Evolutionary conservation across 805 yeast genomes (phyloP).

Genomic region (Monosporozyma aquatica): DNA sequence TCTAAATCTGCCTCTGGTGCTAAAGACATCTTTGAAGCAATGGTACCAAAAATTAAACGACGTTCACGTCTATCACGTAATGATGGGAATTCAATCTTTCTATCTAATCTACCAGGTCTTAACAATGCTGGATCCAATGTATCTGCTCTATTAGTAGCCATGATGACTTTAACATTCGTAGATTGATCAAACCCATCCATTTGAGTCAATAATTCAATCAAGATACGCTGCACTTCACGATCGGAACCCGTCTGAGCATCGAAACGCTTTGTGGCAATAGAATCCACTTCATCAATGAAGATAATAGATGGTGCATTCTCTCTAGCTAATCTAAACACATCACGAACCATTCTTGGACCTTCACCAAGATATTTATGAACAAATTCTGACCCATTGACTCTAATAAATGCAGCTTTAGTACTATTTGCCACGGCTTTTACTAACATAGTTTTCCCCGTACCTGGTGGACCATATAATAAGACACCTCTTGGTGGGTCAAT

Average conservation of each 20-base stretch:
- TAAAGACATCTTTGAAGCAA: constrained; percentile 94
- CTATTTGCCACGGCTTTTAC: constrained; percentile 98
- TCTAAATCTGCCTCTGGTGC: constrained; percentile 98
- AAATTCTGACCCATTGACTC: constrained; percentile 96
- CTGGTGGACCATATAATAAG: constrained; percentile 96
- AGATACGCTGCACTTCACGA: constrained; percentile 96
- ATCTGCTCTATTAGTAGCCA: constrained; percentile 99
- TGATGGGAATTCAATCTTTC: constrained; percentile 96
- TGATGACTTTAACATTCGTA: constrained; percentile 90
- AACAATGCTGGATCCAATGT: constrained; percentile 96
- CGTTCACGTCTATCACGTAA: constrained; percentile 96
- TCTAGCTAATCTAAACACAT: constrained; percentile 92
- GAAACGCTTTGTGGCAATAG: constrained; percentile 97
- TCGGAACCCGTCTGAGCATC: constrained; percentile 99
- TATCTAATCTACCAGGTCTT: constrained; percentile 96
- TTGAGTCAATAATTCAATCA: constrained; percentile 90
- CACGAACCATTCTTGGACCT: constrained; percentile 99
- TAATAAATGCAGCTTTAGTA: constrained; percentile 89
- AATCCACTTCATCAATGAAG: constrained; percentile 97
- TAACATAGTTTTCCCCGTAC: constrained; percentile 98
- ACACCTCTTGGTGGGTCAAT: constrained; percentile 99
- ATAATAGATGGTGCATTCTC: constrained; percentile 96
- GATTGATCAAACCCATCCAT: constrained; percentile 99
- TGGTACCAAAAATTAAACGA: constrained; percentile 88
- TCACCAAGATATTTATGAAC: constrained; percentile 98